Conservation (phyloP, 176 grass and related monocot genomes). For the Areca catechu region DNA sequence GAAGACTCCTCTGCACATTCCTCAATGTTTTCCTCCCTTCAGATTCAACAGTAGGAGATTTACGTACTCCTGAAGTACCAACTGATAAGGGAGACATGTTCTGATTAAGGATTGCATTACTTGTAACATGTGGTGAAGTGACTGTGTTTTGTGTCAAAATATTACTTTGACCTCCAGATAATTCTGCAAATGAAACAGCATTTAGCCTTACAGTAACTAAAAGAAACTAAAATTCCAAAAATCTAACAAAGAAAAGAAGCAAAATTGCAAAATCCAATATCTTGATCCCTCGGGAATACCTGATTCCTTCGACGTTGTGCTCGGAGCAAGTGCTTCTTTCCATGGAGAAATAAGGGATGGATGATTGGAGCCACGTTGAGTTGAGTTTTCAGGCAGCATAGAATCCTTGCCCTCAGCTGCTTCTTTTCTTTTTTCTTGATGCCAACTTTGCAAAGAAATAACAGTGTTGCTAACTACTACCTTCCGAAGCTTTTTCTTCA, state of each 20-base stretch:
- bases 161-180: neutral
- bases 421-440: slow-evolving; percentile 23
- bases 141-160: neutral
- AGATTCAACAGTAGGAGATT: slow-evolving; percentile 20
- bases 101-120: no score
- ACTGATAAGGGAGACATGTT: neutral
- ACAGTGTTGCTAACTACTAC: slow-evolving; percentile 17
- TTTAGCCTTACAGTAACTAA: neutral
- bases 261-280: neutral
- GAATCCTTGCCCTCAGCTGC: slow-evolving; percentile 18
- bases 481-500: slow-evolving; percentile 51
- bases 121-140: no score
- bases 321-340: slow-evolving; percentile 44
- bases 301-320: neutral
- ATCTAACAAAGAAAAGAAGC: neutral
- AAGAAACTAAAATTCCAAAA: neutral
- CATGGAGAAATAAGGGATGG: slow-evolving; percentile 31
- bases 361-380: slow-evolving; percentile 22
- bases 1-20: slow-evolving; percentile 48
- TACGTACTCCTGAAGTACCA: slow-evolving; percentile 9
- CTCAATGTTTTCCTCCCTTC: slow-evolving; percentile 45
- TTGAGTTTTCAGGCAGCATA: slow-evolving; percentile 18
- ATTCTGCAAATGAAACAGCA: slow-evolving; percentile 7
- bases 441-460: slow-evolving; percentile 21
- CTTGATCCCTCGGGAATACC: neutral